Base-by-base conservation (phyloP, 225 moss, liverwort and hornwort genomes). In the Polytrichum formosum region DNA sequence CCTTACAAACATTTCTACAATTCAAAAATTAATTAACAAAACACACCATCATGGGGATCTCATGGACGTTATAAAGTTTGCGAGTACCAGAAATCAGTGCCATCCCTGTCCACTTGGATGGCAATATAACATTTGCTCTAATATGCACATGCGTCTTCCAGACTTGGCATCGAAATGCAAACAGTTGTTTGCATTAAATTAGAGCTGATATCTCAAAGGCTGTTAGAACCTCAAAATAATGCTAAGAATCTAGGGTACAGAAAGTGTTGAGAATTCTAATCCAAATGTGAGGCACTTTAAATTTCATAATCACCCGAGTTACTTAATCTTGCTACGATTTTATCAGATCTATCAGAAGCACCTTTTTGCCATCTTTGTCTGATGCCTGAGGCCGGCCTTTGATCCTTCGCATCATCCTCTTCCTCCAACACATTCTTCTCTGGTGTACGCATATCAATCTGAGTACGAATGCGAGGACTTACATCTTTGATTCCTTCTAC, bases 361-460 rank as follows among this genome's bases (percentile, higher is more conserved):
- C 67, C 67, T 22, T 18, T 22, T 53, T 26, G 53, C 67, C 67
- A 67, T 26, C 67, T 67, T 67, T 54, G 21, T 67, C 35, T 53
- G 13, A 67, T 16, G 25, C n/a, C 23, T 54, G 53, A 54, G 19
- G 67, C 54, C 25, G 25, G 25, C 6, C 54, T 33, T 54, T 26
- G 23, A 5, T 26, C 18, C 54, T 46, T 67, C 25, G 13, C 1
- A 4, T 46, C 16, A 3, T 46, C 26, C 22, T 67, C 67, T 10
- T 67, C 67, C 9, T 35, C 9, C 35, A 35, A 9, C 2, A 46
- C 9, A 10, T 53, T 21, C 53, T 54, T 54, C 26, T 54, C 26
- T 25, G 67, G 46, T 67, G 25, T 67, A 7, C 4, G 5, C 54
- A 26, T 9, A 54, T 23, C 67, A 2, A 54, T 26, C 31, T 31